Base-by-base conservation (phyloP, 768 basidiomycete species). In the Termitomyces sp. region DNA sequence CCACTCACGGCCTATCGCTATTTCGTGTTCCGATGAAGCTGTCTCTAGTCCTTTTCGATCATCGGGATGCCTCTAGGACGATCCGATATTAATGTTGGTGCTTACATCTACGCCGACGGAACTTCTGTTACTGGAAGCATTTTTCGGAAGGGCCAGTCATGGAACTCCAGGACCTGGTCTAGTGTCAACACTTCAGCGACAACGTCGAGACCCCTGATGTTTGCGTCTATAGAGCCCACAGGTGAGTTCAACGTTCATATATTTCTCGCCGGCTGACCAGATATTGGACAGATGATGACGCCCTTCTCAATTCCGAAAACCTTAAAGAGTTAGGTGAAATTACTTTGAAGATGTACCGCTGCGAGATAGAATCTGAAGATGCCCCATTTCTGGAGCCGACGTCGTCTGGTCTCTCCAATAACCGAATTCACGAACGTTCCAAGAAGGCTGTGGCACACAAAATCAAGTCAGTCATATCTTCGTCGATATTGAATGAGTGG, bases 371-470 rank as follows among this genome's bases (percentile, higher is more conserved):
- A 32, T 49, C 23, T 9, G 11, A 36, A 25, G 25, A 49, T 7
- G 5, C 5, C 10, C 35, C 47, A 36, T 49, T n/a, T 25, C 23
- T 10, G 3, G 10, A 15, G 5, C 22, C 13, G n/a, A 29, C 3
- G 29, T 29, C 2, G 2, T 36, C 47, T 36, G 25, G 35, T 3
- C 5, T 49, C 12, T 36, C 33, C 3, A 39, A 46, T 10, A 13
- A 27, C 2, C 53, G 51, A n/a, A 15, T 54, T 16, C 57, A 58
- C 27, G 53, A 58, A 32, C 33, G 42, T 20, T 50, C 32, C 22
- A 58, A 58, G 32, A 58, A 58, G 40, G 53, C 49, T 3, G 16
- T 58, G 49, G 25, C 22, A 16, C 52, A 58, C 31, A 53, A 27
- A 27, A 44, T 50, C 33, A 58, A 25, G 57, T 38, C 2, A 49